These are phyloP conservation scores for Mucor lusitanicus DNA, from an alignment of 371 early-diverging fungal genomes.

Conservation along the genomic window DNA sequence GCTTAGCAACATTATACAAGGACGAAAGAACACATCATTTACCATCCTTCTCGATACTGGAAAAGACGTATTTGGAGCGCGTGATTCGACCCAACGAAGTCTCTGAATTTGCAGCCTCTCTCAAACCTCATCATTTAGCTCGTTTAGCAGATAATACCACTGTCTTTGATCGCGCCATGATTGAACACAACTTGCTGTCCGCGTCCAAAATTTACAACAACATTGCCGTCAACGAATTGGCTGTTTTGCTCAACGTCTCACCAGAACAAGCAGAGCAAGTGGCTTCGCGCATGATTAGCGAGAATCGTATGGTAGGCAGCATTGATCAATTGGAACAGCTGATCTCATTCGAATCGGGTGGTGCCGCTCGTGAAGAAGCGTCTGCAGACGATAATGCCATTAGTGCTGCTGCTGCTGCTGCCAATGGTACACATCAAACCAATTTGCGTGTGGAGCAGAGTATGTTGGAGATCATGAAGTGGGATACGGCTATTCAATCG, in stretches of 20 bases:
- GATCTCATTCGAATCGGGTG: conserved; percentile 81
- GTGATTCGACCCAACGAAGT: conserved; percentile 79
- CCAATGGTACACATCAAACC: conserved; percentile 26
- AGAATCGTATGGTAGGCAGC: conserved; percentile 81
- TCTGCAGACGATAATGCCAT: conserved; percentile 24
- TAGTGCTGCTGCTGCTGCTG: conserved; percentile 36
- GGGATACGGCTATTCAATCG: conserved; percentile 65
- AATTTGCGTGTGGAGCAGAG: conserved; percentile 44
- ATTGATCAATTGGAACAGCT: conserved; percentile 90
- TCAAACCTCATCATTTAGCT: conserved; percentile 82
- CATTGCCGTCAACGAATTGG: conserved; percentile 84
- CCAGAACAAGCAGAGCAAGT: conserved; percentile 83
- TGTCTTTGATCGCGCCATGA: conserved; percentile 90
- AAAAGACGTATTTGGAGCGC: conserved; percentile 91
- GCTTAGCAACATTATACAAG: conserved; percentile 89
- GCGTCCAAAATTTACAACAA: conserved; percentile 88
- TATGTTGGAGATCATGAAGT: conserved; percentile 52
- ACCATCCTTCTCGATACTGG: conserved; percentile 73
- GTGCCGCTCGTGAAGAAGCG: conserved; percentile 37
- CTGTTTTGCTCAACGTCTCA: conserved; percentile 72
- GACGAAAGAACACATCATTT: conserved; percentile 81
- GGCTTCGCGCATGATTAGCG: conserved; percentile 89
- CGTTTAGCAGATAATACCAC: conserved; percentile 72
- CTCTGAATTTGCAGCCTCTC: conserved; percentile 70
- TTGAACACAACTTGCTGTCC: conserved; percentile 91